Conservation (phyloP, 2,329 filamentous ascomycete genomes). For the Plenodomus biglobosus region DNA sequence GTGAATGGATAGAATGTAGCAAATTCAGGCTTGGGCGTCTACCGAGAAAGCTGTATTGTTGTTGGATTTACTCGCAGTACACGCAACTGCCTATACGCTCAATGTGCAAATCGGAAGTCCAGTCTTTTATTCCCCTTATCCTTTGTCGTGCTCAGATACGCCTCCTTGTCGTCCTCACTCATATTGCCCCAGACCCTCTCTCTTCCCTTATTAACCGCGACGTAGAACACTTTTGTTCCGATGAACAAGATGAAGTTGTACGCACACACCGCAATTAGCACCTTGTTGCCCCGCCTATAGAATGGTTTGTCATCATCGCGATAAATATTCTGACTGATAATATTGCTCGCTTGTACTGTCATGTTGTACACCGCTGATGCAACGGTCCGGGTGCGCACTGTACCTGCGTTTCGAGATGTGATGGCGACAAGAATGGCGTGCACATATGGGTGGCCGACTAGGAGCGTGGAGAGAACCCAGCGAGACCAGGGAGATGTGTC, state of each 20-base stretch:
- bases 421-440: slow-evolving; percentile 50
- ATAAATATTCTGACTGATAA: slow-evolving; percentile 53
- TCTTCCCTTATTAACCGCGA: slow-evolving; percentile 51
- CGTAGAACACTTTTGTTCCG: slow-evolving; percentile 57
- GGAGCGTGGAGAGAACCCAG: slow-evolving; percentile 42
- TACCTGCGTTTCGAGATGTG: slow-evolving; percentile 47
- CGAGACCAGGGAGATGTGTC: slow-evolving; percentile 42
- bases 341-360: slow-evolving; percentile 36
- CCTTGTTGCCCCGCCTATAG: slow-evolving; percentile 58
- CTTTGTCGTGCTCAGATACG: slow-evolving; percentile 39
- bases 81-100: background rate
- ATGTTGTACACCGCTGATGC: slow-evolving; percentile 50
- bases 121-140: slow-evolving; percentile 44
- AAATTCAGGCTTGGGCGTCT: too few species aligned
- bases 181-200: slow-evolving; percentile 36
- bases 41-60: too few species aligned
- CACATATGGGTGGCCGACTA: slow-evolving; percentile 49
- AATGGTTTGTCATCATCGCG: slow-evolving; percentile 53
- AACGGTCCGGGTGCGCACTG: slow-evolving; percentile 49
- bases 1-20: too few species aligned
- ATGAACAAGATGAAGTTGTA: slow-evolving; percentile 56
- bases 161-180: slow-evolving; percentile 39
- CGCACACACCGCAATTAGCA: slow-evolving; percentile 54
- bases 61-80: background rate
- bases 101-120: slow-evolving; percentile 40